phyloP scores from a whole-genome alignment of 177 flowering plant genomes.

The Vitis hybrid region DNA sequence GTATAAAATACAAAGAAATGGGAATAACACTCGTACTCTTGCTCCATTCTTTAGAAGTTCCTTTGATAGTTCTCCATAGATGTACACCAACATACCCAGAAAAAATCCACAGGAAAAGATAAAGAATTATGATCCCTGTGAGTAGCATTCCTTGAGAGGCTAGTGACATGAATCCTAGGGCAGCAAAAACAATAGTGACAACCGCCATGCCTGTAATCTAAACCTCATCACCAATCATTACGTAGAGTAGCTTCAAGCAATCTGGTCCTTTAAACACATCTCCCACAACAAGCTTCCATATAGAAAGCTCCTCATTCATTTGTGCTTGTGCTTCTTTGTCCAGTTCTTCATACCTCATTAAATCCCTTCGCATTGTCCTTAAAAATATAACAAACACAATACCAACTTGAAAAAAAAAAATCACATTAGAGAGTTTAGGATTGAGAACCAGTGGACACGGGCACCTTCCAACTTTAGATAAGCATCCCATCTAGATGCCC shows the following conservation, averaged over 20 bases:
- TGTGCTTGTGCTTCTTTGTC: too few relatives aligned
- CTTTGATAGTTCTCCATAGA: slow-evolving; percentile 14
- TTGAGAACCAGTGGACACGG: too few relatives aligned
- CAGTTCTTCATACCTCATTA: too few relatives aligned
- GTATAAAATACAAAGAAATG: slow-evolving; percentile 14
- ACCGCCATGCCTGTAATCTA: slow-evolving; percentile 23
- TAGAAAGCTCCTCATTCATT: too few relatives aligned
- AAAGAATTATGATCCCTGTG: slow-evolving; percentile 19
- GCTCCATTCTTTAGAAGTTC: slow-evolving; percentile 13
- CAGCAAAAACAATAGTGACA: slow-evolving; percentile 20
- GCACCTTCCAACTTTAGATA: slow-evolving; percentile 23
- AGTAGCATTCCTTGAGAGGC: slow-evolving; percentile 11
- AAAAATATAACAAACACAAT: too few relatives aligned
- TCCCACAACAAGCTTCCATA: too few relatives aligned
- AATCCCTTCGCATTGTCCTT: too few relatives aligned
- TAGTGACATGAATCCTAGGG: slow-evolving; percentile 9
- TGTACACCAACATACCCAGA: slow-evolving; percentile 23
- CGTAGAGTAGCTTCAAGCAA: slow-evolving; percentile 9
- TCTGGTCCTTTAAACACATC: not conserved
- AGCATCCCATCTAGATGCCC: slow-evolving; percentile 28
- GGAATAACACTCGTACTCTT: slow-evolving; percentile 21
- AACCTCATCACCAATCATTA: slow-evolving; percentile 20
- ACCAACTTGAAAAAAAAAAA: too few relatives aligned
- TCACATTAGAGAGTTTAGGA: too few relatives aligned
- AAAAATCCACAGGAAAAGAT: slow-evolving; percentile 17